Evolutionary conservation across 768 basidiomycete species (phyloP), one percentile per base, ranked within the genome.

Genomic region (Holtermanniella nyarrowii): DNA sequence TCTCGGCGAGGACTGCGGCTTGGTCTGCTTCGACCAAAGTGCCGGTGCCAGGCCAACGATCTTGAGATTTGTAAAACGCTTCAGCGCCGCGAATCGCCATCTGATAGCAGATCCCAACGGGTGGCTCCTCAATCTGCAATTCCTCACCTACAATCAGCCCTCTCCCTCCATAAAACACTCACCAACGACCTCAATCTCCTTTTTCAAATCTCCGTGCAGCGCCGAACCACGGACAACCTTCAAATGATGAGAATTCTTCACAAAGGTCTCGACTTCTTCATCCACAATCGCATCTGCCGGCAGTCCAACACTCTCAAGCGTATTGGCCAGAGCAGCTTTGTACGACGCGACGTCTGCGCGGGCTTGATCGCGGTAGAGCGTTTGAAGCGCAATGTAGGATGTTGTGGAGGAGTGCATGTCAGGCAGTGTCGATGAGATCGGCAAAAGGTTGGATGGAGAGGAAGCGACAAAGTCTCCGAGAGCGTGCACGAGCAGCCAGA

Each of bases 341-440:
- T 72, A 66, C 16, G 52, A 45, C 0, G 52, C 49, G 12, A 72
- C 53, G 51, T 75, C 75, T 1, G 50, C 54, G 41, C 61, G 58
- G 2, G 89, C 84, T 48, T 82, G 80, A 4, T 76, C 65, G 62
- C 86, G 87, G 75, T 91, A 99, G 52, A 97, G 67, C 40, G 77
- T 82, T 66, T 96, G 91, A 12, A 99, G 77, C 16, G 80, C 77
- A 44, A 95, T 82, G 66, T 96, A 97, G 49, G 78, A 77, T 20
- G 74, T 66, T 4, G 95, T 95, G 64, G 84, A 84, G 16, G 90
- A 82, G 66, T 91, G 91, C 88, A 99, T 96, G 73, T 99, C 93
- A 0, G 93, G 93, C 10, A 97, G 77, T 0, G 86, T 79, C 43
- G 85, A 80, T 2, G 83, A 83, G n/a, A 95, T 75, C 0, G 93